These are phyloP conservation scores for Phytophthora palmivora DNA, from an alignment of 352 stramenopile species.

Conservation along the genomic window DNA sequence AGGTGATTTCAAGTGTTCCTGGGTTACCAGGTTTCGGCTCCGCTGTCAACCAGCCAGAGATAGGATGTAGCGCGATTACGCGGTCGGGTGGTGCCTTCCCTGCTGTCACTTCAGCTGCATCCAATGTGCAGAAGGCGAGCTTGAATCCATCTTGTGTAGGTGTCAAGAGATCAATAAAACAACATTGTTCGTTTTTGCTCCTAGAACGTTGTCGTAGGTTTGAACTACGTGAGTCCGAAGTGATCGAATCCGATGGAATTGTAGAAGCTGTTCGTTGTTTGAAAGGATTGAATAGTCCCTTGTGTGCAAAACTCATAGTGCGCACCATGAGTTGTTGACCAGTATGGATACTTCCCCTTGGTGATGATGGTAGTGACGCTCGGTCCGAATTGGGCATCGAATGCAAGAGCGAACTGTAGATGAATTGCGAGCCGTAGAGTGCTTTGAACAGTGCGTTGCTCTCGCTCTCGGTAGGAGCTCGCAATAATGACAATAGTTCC, in stretches of 20 bases:
- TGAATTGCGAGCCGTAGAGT: constrained; percentile 37
- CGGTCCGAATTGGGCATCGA: constrained; percentile 21
- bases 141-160: constrained; percentile 31
- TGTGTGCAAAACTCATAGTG: constrained; percentile 38
- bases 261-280: constrained; percentile 8
- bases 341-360: background rate
- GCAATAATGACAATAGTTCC: constrained; percentile 36
- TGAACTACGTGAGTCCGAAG: constrained; percentile 10
- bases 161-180: constrained; percentile 39
- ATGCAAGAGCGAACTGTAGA: constrained; percentile 51
- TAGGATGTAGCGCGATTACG: constrained; percentile 40
- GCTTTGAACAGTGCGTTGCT: constrained; percentile 42
- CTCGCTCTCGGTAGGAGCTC: constrained; percentile 40
- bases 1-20: constrained; percentile 33
- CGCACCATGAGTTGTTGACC: constrained; percentile 43
- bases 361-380: constrained; percentile 12
- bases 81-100: constrained; percentile 38
- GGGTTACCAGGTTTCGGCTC: constrained; percentile 22
- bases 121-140: constrained; percentile 36
- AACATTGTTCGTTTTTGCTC: constrained; percentile 43
- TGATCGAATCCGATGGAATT: constrained; percentile 2
- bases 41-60: constrained; percentile 42
- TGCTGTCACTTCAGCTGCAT: constrained; percentile 31
- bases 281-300: constrained; percentile 21
- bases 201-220: background rate